These are phyloP conservation scores for Pugionium dolabratum DNA, from an alignment of 345 rosid species.

Conservation along the genomic window DNA sequence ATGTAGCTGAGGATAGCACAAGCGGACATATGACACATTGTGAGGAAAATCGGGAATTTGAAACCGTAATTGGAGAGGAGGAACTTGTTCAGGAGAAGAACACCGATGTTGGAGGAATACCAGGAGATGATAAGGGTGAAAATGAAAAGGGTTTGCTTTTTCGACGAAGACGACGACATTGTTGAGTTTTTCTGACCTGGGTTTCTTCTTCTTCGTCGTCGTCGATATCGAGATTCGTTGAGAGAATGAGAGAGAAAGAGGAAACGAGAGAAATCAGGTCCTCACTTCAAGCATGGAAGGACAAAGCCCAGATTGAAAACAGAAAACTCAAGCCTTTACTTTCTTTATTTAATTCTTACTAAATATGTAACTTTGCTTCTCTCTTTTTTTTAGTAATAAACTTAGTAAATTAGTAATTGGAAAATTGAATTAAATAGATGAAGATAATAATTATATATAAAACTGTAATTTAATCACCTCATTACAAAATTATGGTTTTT, in stretches of 20 bases:
- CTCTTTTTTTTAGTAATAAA: too few species aligned
- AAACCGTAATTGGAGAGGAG: slow-evolving; percentile 92
- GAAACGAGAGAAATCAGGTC: slow-evolving; percentile 35
- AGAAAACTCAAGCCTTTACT: slow-evolving; percentile 16
- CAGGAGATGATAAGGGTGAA: slow-evolving; percentile 60
- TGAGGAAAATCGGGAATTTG: slow-evolving; percentile 87
- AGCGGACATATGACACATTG: slow-evolving; percentile 97
- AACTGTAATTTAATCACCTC: too few species aligned
- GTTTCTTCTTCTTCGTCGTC: slow-evolving; percentile 23
- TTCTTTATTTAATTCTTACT: not conserved
- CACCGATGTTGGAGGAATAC: slow-evolving; percentile 93
- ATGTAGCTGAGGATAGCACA: slow-evolving; percentile 85
- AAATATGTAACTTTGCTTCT: too few species aligned
- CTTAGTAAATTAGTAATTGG: too few species aligned
- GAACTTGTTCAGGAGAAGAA: slow-evolving; percentile 87
- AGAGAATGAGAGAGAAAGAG: slow-evolving; percentile 19
- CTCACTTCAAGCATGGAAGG: slow-evolving; percentile 34
- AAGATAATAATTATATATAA: too few species aligned
- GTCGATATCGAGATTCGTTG: slow-evolving; percentile 38
- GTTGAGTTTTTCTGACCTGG: slow-evolving; percentile 18
- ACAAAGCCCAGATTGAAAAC: slow-evolving; percentile 1
- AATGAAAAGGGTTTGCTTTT: slow-evolving; percentile 59
- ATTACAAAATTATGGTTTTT: too few species aligned
- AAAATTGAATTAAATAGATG: too few species aligned
- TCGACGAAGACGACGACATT: slow-evolving; percentile 38